phyloP scores from a whole-genome alignment of 2,329 filamentous ascomycete species.

The Calonectria fujianensis region DNA sequence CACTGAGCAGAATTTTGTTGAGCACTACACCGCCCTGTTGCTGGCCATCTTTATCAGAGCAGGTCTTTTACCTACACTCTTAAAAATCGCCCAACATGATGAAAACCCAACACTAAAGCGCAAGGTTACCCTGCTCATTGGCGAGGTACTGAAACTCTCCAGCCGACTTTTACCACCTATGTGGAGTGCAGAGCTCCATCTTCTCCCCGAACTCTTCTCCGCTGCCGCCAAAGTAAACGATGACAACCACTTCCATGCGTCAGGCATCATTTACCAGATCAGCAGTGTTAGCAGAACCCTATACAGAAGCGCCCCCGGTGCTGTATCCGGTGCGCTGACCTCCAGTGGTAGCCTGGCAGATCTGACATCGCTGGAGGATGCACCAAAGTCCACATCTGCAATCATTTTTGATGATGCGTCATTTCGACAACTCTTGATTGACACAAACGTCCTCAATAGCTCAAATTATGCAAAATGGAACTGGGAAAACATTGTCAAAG shows the following conservation, averaged over 20 bases:
- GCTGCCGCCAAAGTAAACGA: constrained; percentile 83
- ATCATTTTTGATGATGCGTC: constrained; percentile 75
- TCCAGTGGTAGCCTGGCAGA: constrained; percentile 68
- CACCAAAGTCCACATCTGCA: constrained; percentile 70
- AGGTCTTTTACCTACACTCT: constrained; percentile 78
- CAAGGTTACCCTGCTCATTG: constrained; percentile 92
- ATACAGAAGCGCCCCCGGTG: constrained; percentile 81
- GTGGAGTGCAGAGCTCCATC: constrained; percentile 89
- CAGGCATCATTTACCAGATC: constrained; percentile 96
- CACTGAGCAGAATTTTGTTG: constrained; percentile 88
- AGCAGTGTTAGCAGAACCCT: constrained; percentile 97
- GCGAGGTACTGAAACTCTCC: constrained; percentile 92
- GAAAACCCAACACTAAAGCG: constrained; percentile 84
- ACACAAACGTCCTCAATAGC: constrained; percentile 90
- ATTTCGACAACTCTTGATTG: constrained; percentile 79
- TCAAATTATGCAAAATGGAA: constrained; percentile 98
- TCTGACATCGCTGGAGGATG: constrained; percentile 72
- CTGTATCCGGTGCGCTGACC: constrained; percentile 61
- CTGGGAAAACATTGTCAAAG: constrained; percentile 92
- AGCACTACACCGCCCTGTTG: constrained; percentile 94
- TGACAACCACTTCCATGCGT: constrained; percentile 85
- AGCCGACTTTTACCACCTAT: constrained; percentile 88
- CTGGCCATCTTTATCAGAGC: constrained; percentile 90
- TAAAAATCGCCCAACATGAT: constrained; percentile 80
- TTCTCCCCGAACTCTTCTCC: constrained; percentile 89